These are phyloP conservation scores for Chamaenerion angustifolium DNA, from an alignment of 345 rosid genomes.

Conservation along the genomic window DNA sequence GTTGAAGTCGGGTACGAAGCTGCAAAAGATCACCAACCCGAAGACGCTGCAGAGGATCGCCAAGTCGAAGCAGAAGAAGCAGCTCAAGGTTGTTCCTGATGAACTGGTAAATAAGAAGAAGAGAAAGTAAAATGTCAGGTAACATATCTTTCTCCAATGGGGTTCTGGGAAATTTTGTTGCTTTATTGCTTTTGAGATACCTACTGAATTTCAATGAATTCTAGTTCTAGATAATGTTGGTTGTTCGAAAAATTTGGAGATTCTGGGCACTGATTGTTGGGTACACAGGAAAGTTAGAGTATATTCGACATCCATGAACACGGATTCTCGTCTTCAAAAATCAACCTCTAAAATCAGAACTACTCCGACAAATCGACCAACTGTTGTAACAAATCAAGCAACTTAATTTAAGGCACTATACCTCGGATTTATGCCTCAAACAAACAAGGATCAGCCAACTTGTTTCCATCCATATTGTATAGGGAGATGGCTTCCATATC, in stretches of 20 bases:
- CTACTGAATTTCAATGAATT: too few relatives aligned
- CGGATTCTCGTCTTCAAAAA: too few relatives aligned
- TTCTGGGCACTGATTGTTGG: too few relatives aligned
- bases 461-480: constrained; percentile 97
- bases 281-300: too few relatives aligned
- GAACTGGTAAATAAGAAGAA: constrained; percentile 21
- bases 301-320: too few relatives aligned
- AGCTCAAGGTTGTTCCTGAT: constrained; percentile 64
- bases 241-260: too few relatives aligned
- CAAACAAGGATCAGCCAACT: constrained; percentile 90
- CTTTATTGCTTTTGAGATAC: too few relatives aligned
- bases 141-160: not conserved
- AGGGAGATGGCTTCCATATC: constrained; percentile 74
- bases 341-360: too few relatives aligned
- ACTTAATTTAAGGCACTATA: constrained; percentile 11
- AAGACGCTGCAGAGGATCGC: constrained; percentile 75
- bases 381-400: too few relatives aligned
- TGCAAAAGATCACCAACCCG: constrained; percentile 70
- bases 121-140: constrained; percentile 2
- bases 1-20: constrained; percentile 62
- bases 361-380: too few relatives aligned
- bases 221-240: too few relatives aligned
- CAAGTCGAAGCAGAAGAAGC: constrained; percentile 64
- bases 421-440: constrained; percentile 37
- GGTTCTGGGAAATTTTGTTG: too few relatives aligned